Conservation (phyloP, 2,329 filamentous ascomycete genomes). For the Curvularia hawaiiensis region DNA sequence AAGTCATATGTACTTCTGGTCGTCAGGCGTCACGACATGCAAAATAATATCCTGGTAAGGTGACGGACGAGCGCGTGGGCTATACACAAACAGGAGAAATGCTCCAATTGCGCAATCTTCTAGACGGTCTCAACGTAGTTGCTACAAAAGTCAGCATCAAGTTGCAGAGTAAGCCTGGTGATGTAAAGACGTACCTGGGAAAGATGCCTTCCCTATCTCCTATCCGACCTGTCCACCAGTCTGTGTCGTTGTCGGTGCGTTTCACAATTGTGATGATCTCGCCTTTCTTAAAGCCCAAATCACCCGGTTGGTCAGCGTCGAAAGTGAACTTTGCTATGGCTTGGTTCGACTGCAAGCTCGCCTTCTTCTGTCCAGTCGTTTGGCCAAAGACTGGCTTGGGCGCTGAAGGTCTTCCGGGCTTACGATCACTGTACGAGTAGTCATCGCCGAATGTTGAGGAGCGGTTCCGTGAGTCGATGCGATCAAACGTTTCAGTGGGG, state of each 20-base stretch:
- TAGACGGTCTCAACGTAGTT: slow-evolving; percentile 50
- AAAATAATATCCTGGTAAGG: background rate
- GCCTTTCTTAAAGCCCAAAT: slow-evolving; percentile 95
- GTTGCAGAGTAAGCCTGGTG: background rate
- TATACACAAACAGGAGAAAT: background rate
- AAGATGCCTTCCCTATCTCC: slow-evolving; percentile 89
- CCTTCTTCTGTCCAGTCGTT: slow-evolving; percentile 54
- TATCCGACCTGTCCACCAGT: slow-evolving; percentile 97
- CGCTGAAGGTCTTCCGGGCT: slow-evolving; percentile 79
- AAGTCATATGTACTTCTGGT: background rate
- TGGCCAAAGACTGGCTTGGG: slow-evolving; percentile 83
- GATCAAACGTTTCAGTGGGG: slow-evolving; percentile 57
- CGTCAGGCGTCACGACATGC: background rate
- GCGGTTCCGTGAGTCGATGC: slow-evolving; percentile 44
- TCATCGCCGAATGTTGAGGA: slow-evolving; percentile 54
- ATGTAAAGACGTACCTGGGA: slow-evolving; percentile 65
- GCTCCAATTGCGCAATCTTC: background rate
- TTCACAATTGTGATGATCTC: slow-evolving; percentile 95
- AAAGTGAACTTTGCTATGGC: slow-evolving; percentile 93
- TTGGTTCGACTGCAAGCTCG: slow-evolving; percentile 67
- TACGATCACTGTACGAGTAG: slow-evolving; percentile 63
- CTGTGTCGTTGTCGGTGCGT: slow-evolving; percentile 89
- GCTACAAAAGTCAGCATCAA: slow-evolving; percentile 24
- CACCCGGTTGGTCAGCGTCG: slow-evolving; percentile 89
- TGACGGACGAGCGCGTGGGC: background rate